Evolutionary conservation across 306 rosid genomes (phyloP).

Genomic region (Trifolium repens): DNA sequence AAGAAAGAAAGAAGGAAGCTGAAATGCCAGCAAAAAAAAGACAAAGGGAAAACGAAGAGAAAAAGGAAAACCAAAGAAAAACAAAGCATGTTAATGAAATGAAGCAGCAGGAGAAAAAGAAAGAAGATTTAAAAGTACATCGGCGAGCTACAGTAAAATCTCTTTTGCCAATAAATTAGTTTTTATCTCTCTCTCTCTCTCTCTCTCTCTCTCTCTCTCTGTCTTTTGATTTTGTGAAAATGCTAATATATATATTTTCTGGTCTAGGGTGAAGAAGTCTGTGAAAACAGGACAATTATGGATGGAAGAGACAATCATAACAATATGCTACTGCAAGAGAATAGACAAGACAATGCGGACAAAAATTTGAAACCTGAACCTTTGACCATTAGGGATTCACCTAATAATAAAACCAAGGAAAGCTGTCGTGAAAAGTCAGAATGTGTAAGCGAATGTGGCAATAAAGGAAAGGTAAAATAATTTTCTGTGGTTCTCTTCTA

Average conservation of each 20-base stretch:
- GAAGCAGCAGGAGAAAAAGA: conserved; percentile 60
- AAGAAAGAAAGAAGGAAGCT: conserved; percentile 71
- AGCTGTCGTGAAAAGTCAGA: conserved; percentile 42
- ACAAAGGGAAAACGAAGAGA: conserved; percentile 50
- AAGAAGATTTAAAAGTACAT: conserved; percentile 54
- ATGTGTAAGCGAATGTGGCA: conserved; percentile 38
- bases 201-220: not conserved
- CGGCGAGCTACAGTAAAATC: conserved; percentile 54
- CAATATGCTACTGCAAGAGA: conserved; percentile 46
- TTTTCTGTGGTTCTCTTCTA: conserved; percentile 26
- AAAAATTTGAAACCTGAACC: conserved; percentile 49
- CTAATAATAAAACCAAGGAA: conserved; percentile 45
- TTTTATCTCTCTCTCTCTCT: conserved; percentile 10
- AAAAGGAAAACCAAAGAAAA: conserved; percentile 79
- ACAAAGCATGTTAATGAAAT: conserved; percentile 69
- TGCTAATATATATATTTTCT: conserved; percentile 42
- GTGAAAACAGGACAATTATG: conserved; percentile 49
- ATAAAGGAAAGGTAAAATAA: conserved; percentile 51
- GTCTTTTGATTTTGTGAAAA: conserved; percentile 31
- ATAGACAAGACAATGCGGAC: conserved; percentile 33
- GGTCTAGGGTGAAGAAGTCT: conserved; percentile 61
- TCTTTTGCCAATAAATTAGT: conserved; percentile 20
- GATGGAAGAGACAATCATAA: conserved; percentile 45
- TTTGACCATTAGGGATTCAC: conserved; percentile 36
- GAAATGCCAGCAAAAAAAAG: conserved; percentile 81